Evolutionary conservation across 768 basidiomycete genomes (phyloP).

Genomic region (Amanita rubescens): DNA sequence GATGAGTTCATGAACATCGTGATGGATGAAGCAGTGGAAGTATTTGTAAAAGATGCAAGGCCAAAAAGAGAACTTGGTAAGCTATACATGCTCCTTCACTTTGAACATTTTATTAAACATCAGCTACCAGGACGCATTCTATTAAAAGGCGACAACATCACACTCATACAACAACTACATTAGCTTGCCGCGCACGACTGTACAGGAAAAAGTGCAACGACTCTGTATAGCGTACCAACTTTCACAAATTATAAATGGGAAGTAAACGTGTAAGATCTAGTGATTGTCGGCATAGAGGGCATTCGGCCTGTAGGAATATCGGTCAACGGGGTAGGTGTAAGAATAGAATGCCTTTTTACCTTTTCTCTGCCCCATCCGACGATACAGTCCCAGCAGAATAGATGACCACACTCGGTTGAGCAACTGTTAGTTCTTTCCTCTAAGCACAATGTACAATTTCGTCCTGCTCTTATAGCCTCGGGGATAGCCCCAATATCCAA

Average conservation of each 20-base stretch:
- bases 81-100: conserved; percentile 14
- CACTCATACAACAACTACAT: conserved; percentile 74
- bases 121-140: conserved; percentile 74
- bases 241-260: conserved; percentile 79
- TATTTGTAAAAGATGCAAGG: conserved; percentile 85
- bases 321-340: neutral
- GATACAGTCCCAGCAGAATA: conserved; percentile 89
- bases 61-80: conserved; percentile 81
- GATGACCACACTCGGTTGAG: conserved; percentile 82
- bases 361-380: conserved; percentile 87
- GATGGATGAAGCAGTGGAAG: conserved; percentile 87
- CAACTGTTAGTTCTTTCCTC: conserved; percentile 79
- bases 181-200: neutral
- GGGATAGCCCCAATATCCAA: conserved; percentile 55
- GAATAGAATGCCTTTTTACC: conserved; percentile 29
- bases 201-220: neutral
- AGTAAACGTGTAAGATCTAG: conserved; percentile 61
- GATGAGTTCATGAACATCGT: conserved; percentile 99
- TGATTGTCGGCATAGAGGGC: conserved; percentile 79
- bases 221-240: neutral
- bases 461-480: conserved; percentile 39
- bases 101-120: conserved; percentile 3
- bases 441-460: conserved; percentile 78
- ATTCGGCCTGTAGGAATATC: conserved; percentile 64
- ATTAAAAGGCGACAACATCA: conserved; percentile 97